Conservation (phyloP, 768 basidiomycete genomes). For the Hysterangium stoloniferum region DNA sequence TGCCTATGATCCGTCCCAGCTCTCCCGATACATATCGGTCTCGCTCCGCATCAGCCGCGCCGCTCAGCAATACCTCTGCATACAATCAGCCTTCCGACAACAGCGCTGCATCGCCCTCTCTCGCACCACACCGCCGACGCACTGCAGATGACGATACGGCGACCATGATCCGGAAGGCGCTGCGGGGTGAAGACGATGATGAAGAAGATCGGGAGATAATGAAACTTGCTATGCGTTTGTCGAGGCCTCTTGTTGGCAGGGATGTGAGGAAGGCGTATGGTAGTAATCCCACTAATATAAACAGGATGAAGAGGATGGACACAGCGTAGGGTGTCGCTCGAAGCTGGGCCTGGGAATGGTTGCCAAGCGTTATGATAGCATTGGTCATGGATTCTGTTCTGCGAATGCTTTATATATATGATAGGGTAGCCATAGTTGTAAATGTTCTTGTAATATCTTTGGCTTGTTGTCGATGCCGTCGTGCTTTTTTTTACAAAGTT, state of each 20-base stretch:
- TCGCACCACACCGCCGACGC: constrained; percentile 34
- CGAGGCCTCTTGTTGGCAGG: constrained; percentile 3
- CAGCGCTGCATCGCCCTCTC: constrained; percentile 53
- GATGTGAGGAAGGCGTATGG: constrained; percentile 9
- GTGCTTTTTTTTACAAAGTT: no score
- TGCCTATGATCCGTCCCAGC: constrained; percentile 32
- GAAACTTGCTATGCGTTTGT: constrained; percentile 19
- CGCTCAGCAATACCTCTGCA: background rate
- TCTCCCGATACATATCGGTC: background rate
- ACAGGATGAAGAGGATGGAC: background rate
- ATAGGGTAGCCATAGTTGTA: no score
- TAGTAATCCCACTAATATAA: background rate
- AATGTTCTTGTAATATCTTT: background rate
- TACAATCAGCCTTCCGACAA: constrained; percentile 26
- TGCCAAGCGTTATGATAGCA: no score
- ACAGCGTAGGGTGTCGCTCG: background rate
- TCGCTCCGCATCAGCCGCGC: background rate
- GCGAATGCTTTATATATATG: no score
- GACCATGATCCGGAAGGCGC: constrained; percentile 49
- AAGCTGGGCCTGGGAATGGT: no score
- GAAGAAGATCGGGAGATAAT: constrained; percentile 51
- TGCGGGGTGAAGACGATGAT: constrained; percentile 43
- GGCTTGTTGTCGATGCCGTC: background rate
- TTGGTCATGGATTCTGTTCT: no score
- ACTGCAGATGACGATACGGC: constrained; percentile 48